A percentile compares a stretch with the other conserved stretches of the same genome.
Evolutionary conservation across 176 grass and related monocot species (phyloP).

Genomic region (Tillandsia fasciculata): DNA sequence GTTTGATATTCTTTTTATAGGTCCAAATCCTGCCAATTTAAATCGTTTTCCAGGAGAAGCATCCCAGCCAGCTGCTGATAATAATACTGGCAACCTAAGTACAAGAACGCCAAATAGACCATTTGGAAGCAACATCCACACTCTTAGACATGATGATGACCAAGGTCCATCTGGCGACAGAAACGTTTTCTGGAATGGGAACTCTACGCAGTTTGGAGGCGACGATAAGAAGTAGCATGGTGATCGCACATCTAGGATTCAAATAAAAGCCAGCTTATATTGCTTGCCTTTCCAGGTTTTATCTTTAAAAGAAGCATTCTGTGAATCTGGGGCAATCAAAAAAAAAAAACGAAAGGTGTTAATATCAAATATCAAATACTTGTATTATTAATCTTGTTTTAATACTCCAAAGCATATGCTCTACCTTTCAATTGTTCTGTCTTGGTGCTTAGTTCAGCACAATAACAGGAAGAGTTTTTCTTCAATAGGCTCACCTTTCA

Average conservation of each 20-base stretch:
- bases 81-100: slow-evolving; percentile 13
- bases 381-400: no score
- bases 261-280: background rate
- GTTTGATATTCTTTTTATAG: slow-evolving; percentile 21
- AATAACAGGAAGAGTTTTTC: no score
- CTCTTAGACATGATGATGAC: slow-evolving; percentile 40
- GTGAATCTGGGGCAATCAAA: no score
- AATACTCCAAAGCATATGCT: no score
- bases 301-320: background rate
- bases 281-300: background rate
- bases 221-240: slow-evolving; percentile 42
- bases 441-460: no score
- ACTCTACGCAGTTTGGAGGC: slow-evolving; percentile 90
- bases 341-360: no score
- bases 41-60: slow-evolving; percentile 13
- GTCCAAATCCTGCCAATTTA: slow-evolving; percentile 13
- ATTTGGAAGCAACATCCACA: slow-evolving; percentile 83
- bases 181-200: slow-evolving; percentile 97
- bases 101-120: slow-evolving; percentile 27
- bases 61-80: slow-evolving; percentile 11
- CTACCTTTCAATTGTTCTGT: no score
- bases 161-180: slow-evolving; percentile 36
- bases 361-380: no score
- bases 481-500: no score
- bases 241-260: background rate